phyloP scores from a whole-genome alignment of 2,329 filamentous ascomycete genomes.

The Xylaria sp. region DNA sequence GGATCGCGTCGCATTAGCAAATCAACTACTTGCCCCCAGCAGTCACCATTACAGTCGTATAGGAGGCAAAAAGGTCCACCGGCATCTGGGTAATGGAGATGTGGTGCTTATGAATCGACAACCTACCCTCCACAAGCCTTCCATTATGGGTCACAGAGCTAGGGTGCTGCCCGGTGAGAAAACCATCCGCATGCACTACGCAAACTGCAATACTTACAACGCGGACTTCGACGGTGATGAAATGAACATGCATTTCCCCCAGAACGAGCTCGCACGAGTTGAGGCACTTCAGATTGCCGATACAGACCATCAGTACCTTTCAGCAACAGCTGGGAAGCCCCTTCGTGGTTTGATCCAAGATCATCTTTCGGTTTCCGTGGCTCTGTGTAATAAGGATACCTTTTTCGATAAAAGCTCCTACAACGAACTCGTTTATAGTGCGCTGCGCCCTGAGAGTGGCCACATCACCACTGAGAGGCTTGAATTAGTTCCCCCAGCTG shows the following conservation, averaged over 20 bases:
- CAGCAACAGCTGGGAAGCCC: conserved; percentile 91
- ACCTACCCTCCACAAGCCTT: conserved; percentile 96
- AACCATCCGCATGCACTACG: conserved; percentile 99
- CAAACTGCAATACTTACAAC: conserved; percentile 99
- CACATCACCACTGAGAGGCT: conserved; percentile 87
- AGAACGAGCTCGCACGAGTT: conserved; percentile 92
- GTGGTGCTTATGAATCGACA: conserved; percentile 99
- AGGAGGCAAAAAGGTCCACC: conserved; percentile 94
- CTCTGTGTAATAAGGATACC: conserved; percentile 89
- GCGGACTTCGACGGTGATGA: conserved; percentile 99
- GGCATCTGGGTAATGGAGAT: conserved; percentile 95
- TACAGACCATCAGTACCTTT: conserved; percentile 97
- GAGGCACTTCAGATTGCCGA: conserved; percentile 95
- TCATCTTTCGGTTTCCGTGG: conserved; percentile 94
- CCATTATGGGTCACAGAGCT: conserved; percentile 97
- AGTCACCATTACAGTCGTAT: conserved; percentile 78
- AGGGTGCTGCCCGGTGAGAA: conserved; percentile 93
- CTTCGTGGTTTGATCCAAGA: conserved; percentile 97
- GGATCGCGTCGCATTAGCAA: conserved; percentile 88
- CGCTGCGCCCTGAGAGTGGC: conserved; percentile 87
- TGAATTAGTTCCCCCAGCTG: conserved; percentile 80
- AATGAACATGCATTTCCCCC: conserved; percentile 99
- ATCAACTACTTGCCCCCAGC: conserved; percentile 89
- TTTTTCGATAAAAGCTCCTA: conserved; percentile 91
- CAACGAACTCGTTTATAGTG: conserved; percentile 92